These are phyloP conservation scores for Tolypocladium ovalisporum DNA, from an alignment of 2,329 filamentous ascomycete species.

Conservation along the genomic window DNA sequence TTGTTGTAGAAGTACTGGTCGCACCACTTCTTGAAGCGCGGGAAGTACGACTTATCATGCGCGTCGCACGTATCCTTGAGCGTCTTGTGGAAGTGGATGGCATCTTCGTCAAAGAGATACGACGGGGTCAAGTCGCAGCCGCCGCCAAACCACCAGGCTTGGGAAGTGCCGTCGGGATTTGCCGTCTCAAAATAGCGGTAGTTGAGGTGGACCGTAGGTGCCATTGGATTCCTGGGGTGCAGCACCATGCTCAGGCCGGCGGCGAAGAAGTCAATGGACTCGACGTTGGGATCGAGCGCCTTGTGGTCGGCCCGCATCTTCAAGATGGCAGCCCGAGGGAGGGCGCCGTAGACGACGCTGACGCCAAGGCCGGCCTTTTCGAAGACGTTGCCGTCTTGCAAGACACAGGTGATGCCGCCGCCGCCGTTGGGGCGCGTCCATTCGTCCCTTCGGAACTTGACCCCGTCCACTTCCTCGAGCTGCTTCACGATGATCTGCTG, in stretches of 20 bases:
- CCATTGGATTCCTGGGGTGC: constrained; percentile 92
- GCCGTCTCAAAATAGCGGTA: constrained; percentile 98
- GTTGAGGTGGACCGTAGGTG: constrained; percentile 94
- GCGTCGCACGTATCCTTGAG: constrained; percentile 90
- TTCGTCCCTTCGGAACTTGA: constrained; percentile 69
- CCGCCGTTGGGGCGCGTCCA: constrained; percentile 85
- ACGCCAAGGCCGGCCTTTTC: constrained; percentile 96
- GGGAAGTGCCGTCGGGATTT: constrained; percentile 66
- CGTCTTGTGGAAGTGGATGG: constrained; percentile 88
- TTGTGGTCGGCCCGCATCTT: constrained; percentile 96
- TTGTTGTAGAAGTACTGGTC: constrained; percentile 95
- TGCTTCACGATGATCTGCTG: constrained; percentile 79
- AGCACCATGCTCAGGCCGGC: constrained; percentile 87
- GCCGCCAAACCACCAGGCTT: constrained; percentile 97
- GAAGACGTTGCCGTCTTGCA: constrained; percentile 94
- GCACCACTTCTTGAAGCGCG: constrained; percentile 95
- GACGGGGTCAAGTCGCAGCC: constrained; percentile 87
- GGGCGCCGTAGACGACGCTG: constrained; percentile 84
- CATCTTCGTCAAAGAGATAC: constrained; percentile 95
- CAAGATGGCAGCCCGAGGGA: constrained; percentile 77
- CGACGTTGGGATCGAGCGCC: constrained; percentile 66
- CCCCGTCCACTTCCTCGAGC: constrained; percentile 74
- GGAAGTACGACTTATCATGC: constrained; percentile 86
- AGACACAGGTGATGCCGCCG: constrained; percentile 85
- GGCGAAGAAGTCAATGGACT: constrained; percentile 89